Evolutionary conservation across 2,329 filamentous ascomycete species (phyloP).

Genomic region (Metarhizium album): DNA sequence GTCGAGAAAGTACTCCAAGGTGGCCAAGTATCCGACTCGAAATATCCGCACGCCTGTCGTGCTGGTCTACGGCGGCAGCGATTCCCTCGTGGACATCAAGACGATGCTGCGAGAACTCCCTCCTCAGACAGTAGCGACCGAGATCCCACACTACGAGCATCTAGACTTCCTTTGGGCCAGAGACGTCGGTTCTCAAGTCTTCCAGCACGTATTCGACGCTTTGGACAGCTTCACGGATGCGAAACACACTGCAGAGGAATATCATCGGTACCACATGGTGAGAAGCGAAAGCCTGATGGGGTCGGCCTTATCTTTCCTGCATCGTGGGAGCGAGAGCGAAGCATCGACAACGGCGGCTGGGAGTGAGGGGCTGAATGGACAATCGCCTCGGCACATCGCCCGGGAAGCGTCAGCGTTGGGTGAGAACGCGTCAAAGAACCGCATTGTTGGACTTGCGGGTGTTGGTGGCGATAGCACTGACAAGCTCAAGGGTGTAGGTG

Average conservation of each 20-base stretch:
- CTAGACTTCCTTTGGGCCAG: constrained; percentile 92
- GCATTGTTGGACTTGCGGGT: background rate
- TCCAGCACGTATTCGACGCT: constrained; percentile 84
- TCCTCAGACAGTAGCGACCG: constrained; percentile 69
- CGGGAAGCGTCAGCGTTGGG: constrained; percentile 12
- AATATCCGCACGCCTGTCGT: constrained; percentile 97
- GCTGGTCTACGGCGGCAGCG: constrained; percentile 83
- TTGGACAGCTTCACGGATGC: constrained; percentile 59
- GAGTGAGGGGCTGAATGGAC: background rate
- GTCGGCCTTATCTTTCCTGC: constrained; percentile 18
- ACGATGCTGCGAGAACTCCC: constrained; percentile 88
- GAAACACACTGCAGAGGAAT: constrained; percentile 49
- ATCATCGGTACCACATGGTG: constrained; percentile 43
- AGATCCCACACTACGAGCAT: constrained; percentile 90
- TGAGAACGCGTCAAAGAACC: background rate
- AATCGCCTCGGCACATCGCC: constrained; percentile 17
- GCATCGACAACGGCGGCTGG: constrained; percentile 19
- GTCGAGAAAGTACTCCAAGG: constrained; percentile 81
- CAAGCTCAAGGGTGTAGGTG: constrained; percentile 19
- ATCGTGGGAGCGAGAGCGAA: constrained; percentile 26
- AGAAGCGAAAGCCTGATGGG: constrained; percentile 40
- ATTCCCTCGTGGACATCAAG: constrained; percentile 87
- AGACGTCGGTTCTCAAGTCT: constrained; percentile 75
- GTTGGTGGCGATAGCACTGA: constrained; percentile 6
- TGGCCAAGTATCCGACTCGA: constrained; percentile 88